Evolutionary conservation across 2,329 filamentous ascomycete species (phyloP), one percentile per base, ranked within the genome.

Genomic region (Stagonosporopsis rhizophila): DNA sequence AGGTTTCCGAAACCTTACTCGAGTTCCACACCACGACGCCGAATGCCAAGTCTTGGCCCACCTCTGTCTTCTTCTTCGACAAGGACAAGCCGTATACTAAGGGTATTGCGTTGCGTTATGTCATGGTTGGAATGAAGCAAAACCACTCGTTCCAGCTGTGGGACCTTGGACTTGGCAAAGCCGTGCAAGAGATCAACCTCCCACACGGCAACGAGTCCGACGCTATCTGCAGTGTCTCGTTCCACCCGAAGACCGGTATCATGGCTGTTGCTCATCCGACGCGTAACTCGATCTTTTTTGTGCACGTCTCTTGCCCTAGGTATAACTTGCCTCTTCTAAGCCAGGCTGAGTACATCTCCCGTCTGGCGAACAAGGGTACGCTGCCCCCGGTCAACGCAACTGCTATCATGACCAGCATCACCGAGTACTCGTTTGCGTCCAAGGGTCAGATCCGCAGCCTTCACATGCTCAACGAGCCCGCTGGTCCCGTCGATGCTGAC

Each of bases 121-220:
- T 99, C 81, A 89, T 99, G 74, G 91, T 99, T 60, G 95, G 95
- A 69, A 92, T 98, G 86, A 97, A 98, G 81, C 95, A 99, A 77
- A 99, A 99, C 78, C 95, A 99, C 79, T 96, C 94, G 52, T 86
- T 99, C 60, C 96, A 99, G 81, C 86, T 99, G 40, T 99, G 95
- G 96, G 95, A 99, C 81, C 87, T 99, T 71, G 92, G 91, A 38
- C 87, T 99, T 30, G 90, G 90, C 65, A 97, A 97, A 79, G 91
- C 93, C 27, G 95, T 99, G 34, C 94, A 99, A 75, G 95, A 99
- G 79, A 89, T 99, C 75, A 95, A 96, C 75, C 87, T 99, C 53
- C 95, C 95, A 1, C 94, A 99, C 73, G 91, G 91, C 79, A 96
- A 95, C 72, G 94, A 98, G 75, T 96, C 92, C 3, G 94, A 97